These are phyloP conservation scores for Nannochloris sp. DNA, from an alignment of 139 green algal genomes.

Conservation along the genomic window DNA sequence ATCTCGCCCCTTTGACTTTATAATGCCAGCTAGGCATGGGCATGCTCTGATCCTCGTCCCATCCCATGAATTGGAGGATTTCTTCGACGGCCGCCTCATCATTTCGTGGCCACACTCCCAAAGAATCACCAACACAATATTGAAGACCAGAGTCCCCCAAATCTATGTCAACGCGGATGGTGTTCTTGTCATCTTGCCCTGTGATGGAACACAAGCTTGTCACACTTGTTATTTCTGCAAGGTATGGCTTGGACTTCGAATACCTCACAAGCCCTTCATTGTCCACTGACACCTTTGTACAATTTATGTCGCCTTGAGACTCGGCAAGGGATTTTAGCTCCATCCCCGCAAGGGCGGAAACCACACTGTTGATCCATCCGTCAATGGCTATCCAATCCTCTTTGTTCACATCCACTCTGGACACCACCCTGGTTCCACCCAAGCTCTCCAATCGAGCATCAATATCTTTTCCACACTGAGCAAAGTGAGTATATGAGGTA, in stretches of 20 bases:
- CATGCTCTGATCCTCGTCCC: conserved; percentile 26
- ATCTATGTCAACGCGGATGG: conserved; percentile 67
- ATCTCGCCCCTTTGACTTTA: conserved; percentile 14
- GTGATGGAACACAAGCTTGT: conserved; percentile 53
- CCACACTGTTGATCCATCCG: conserved; percentile 47
- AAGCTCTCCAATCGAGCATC: conserved; percentile 49
- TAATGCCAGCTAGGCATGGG: conserved; percentile 61
- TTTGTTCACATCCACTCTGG: conserved; percentile 58
- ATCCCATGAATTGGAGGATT: conserved; percentile 42
- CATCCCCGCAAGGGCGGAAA: conserved; percentile 30
- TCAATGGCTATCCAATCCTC: conserved; percentile 75
- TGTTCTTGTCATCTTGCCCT: conserved; percentile 66
- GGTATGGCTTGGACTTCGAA: conserved; percentile 58
- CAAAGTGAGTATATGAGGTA: conserved; percentile 79
- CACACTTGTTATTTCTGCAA: conserved; percentile 42
- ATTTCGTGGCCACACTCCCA: conserved; percentile 77
- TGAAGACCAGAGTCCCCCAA: conserved; percentile 56
- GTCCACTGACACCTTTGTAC: background rate
- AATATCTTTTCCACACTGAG: conserved; percentile 66
- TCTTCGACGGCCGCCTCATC: conserved; percentile 51
- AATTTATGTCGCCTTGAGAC: conserved; percentile 31
- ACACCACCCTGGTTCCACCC: conserved; percentile 31
- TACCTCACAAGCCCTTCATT: conserved; percentile 26
- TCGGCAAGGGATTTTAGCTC: conserved; percentile 31
- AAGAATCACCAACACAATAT: conserved; percentile 74